Base-by-base conservation (phyloP, 306 rosid species). In the Rosa rugosa region DNA sequence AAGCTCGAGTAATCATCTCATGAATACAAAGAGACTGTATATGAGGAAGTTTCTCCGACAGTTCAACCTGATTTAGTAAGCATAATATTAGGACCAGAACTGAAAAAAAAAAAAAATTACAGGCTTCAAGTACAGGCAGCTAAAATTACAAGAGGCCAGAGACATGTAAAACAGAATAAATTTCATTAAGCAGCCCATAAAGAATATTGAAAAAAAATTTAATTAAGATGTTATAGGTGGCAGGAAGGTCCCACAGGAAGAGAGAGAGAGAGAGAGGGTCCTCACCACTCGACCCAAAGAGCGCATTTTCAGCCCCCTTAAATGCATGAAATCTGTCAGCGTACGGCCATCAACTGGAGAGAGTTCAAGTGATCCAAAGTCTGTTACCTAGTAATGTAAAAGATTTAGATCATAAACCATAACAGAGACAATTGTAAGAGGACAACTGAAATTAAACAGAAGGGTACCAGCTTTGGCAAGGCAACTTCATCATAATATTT, bases 331-430 rank as follows among this genome's bases (percentile, higher is more conserved):
- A 77, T 95, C 99, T 6, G 99, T 95, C 76, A 95, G 59, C 0
- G 99, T 91, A 78, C 99, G 98, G 49, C 99, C 99, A 85, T 95
- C 99, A 54, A 95, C 99, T 5, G 99, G 98, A 80, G 99, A 95
- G 82, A 95, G 99, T 87, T 95, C 99, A 79, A 95, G 99, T 46
- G 98, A 95, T 73, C 86, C 98, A 57, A 95, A 95, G 84, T 95
- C 99, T 51, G 91, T 83, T 62, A 88, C 98, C 99, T 95, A 87
- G 78, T 75, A 77, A 73, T 44, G 78, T 44, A 69, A 75, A 5
- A 81, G 36, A 76, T 44, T 80, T 60, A 75, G 84, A 67, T 82
- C 83, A 82, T 78, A 57, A 80, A 80, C 56, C 22, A n/a, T 69
- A 67, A 79, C 77, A 23, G 71, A 14, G 42, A 62, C 34, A 53